Conservation (phyloP, 179 eudicot species). For the Carnegiea gigantea region DNA sequence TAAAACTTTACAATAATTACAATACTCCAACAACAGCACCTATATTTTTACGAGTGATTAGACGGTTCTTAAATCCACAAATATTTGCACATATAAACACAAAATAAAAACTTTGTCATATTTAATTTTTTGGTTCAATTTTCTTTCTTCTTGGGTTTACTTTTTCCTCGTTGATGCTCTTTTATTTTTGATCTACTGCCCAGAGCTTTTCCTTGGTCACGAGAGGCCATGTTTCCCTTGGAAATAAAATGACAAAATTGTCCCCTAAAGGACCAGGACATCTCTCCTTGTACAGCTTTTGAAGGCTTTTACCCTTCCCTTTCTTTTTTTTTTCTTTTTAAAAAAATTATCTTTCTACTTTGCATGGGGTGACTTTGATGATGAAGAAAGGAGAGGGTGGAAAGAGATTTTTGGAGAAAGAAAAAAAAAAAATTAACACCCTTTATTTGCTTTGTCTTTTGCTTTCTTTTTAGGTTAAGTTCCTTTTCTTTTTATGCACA, state of each 20-base stretch:
- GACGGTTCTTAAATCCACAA: too few species aligned
- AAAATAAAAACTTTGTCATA: conserved; percentile 4
- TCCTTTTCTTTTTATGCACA: conserved; percentile 37
- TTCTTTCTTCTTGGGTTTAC: not conserved
- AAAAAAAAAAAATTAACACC: conserved; percentile 6
- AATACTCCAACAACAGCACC: too few species aligned
- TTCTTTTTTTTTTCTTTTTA: not conserved
- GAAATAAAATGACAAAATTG: conserved; percentile 40
- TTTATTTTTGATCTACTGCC: conserved; percentile 26
- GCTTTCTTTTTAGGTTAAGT: conserved; percentile 27
- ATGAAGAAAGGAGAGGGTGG: conserved; percentile 6
- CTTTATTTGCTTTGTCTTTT: conserved; percentile 21
- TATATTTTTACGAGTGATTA: too few species aligned
- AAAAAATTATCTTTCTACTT: conserved; percentile 27
- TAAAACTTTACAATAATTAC: too few species aligned
- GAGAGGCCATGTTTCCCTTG: conserved; percentile 36
- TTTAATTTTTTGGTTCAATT: not conserved
- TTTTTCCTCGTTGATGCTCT: conserved; percentile 18
- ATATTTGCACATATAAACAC: too few species aligned
- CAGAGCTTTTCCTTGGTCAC: conserved; percentile 36
- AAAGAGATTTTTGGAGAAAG: not conserved
- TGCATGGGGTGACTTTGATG: conserved; percentile 29
- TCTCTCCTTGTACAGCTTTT: conserved; percentile 38
- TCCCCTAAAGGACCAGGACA: conserved; percentile 29
- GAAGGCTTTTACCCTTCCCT: conserved; percentile 31